phyloP scores from a whole-genome alignment of 176 grass and related monocot genomes.

The Neostapfia colusana region DNA sequence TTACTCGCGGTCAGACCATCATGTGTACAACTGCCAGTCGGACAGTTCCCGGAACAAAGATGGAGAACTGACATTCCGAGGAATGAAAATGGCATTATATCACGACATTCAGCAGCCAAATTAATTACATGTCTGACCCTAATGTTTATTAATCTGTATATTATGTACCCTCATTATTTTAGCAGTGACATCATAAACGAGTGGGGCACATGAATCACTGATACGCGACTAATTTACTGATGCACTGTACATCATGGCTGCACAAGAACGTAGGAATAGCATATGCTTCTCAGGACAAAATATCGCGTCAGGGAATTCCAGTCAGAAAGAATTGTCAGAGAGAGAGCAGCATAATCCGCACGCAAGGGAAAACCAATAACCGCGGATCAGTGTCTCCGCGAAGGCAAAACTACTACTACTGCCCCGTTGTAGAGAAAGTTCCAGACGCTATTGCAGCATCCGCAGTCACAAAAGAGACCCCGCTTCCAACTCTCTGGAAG shows the following conservation, averaged over 20 bases:
- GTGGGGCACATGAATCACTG: neutral
- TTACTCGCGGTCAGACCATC: neutral
- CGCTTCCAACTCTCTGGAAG: neutral
- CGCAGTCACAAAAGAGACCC: neutral
- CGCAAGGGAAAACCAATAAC: slow-evolving; percentile 27
- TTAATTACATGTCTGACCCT: too few species aligned
- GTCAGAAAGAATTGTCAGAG: neutral
- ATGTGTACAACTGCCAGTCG: neutral
- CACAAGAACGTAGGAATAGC: neutral
- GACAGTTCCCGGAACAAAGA: neutral
- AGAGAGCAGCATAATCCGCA: slow-evolving; percentile 33
- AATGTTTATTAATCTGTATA: neutral
- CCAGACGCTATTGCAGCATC: slow-evolving; percentile 39
- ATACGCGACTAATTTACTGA: neutral
- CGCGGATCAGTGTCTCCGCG: neutral
- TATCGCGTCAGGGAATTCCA: neutral
- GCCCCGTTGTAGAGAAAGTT: neutral
- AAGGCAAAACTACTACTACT: neutral
- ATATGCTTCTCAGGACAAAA: neutral
- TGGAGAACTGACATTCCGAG: neutral
- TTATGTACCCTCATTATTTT: neutral
- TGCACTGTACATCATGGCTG: neutral
- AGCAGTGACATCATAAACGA: neutral
- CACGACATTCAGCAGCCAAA: neutral
- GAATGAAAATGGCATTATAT: neutral